Conservation (phyloP, 768 basidiomycete species). For the Mycena capillaripes region DNA sequence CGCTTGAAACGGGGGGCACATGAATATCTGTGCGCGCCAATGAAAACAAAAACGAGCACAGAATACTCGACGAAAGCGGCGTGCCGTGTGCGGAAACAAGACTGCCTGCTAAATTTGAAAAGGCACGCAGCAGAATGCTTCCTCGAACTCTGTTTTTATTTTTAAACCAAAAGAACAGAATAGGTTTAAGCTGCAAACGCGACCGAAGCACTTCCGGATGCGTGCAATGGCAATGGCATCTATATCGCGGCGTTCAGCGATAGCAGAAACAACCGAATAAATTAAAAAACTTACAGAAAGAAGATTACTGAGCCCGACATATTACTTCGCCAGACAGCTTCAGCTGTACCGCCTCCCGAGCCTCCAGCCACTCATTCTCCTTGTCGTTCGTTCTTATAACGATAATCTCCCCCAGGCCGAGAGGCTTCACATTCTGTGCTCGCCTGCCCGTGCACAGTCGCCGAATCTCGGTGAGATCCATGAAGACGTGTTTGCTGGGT, state of each 20-base stretch:
- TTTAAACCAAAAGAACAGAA: too few species aligned
- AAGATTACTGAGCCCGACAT: slow-evolving; percentile 73
- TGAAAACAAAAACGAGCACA: too few species aligned
- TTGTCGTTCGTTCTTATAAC: slow-evolving; percentile 81
- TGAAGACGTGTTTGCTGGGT: slow-evolving; percentile 85
- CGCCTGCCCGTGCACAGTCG: slow-evolving; percentile 86
- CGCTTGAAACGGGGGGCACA: too few species aligned
- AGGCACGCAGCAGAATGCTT: too few species aligned
- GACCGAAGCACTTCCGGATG: slow-evolving; percentile 34
- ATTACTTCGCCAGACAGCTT: slow-evolving; percentile 89
- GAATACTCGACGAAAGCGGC: too few species aligned
- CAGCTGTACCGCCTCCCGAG: slow-evolving; percentile 88
- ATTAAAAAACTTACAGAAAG: slow-evolving; percentile 23
- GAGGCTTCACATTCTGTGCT: slow-evolving; percentile 83
- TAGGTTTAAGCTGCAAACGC: neutral
- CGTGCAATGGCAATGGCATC: neutral
- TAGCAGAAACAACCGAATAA: neutral
- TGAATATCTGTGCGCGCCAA: too few species aligned
- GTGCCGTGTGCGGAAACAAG: too few species aligned
- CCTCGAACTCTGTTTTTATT: too few species aligned
- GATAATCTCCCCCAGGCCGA: slow-evolving; percentile 94
- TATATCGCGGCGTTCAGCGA: neutral
- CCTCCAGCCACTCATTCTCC: slow-evolving; percentile 91
- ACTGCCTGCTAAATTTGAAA: too few species aligned
- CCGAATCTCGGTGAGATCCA: slow-evolving; percentile 80